Base-by-base conservation (phyloP, 345 rosid genomes). In the Chamaenerion angustifolium region DNA sequence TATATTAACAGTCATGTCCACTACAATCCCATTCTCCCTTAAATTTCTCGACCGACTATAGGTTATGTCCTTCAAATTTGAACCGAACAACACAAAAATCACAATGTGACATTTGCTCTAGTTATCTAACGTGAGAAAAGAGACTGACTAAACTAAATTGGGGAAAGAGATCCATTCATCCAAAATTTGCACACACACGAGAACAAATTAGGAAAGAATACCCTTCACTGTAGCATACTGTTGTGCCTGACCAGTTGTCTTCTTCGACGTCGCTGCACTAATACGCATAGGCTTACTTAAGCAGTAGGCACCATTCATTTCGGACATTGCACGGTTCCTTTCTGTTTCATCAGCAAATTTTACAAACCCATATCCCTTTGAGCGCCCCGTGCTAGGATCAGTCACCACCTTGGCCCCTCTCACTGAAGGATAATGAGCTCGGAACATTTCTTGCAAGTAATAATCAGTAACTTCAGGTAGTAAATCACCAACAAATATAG, bases 331-430 rank as follows among this genome's bases (percentile, higher is more conserved):
- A 46, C 90, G 77, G 44, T 87, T 88, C 66, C 96, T 80, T 68
- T 92, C 98, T 48, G 56, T 74, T 71, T 92, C 98, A 55, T 92
- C 96, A 0, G 76, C 73, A 67, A 92, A 92, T 47, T 92, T 92
- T 8, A 92, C 96, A 59, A 92, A 92, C 6, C 98, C 98, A 56
- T 92, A 92, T 59, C 98, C 98, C 71, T 87, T 87, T 0, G 98
- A 81, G 11, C 96, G 88, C 15, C 98, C 98, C 5, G 98, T 92
- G 49, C 63, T 80, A 1, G 96, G 87, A 69, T 92, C 98, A 59
- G 88, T 92, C 43, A 87, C 98, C 65, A 92, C 98, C 83, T 92
- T 92, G 53, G 98, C 98, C 56, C 96, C 98, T 75, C 88, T 75
- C 60, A 92, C 93, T 12, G 98, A 84, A 18, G 80, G 74, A 67